Conservation (phyloP, 2,329 filamentous ascomycete genomes). For the Verticillium isaacii region DNA sequence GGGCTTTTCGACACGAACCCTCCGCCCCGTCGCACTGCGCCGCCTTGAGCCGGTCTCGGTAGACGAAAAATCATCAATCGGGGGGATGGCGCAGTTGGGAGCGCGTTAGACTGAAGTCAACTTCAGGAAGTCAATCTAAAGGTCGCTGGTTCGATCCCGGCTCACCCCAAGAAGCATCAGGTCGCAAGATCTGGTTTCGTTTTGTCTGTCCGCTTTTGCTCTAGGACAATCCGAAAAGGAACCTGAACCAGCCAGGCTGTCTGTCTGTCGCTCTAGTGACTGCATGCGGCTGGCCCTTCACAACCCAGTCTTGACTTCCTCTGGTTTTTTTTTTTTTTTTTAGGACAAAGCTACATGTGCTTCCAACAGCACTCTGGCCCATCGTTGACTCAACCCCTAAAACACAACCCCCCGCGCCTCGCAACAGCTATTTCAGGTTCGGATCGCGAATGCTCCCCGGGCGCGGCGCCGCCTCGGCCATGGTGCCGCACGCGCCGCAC, state of each 20-base stretch:
- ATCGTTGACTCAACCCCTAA: no score
- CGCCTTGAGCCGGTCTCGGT: background rate
- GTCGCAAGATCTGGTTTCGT: background rate
- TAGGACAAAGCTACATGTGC: no score
- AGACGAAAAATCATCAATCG: background rate
- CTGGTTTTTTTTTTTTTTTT: no score
- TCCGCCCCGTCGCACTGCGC: background rate
- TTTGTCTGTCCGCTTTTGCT: background rate
- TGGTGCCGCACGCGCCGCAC: slow-evolving; percentile 69
- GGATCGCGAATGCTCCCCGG: slow-evolving; percentile 55
- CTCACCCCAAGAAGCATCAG: background rate
- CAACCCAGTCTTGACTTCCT: no score
- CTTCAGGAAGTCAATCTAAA: background rate
- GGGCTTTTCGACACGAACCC: background rate
- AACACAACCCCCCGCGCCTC: no score
- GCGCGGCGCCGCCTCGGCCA: slow-evolving; percentile 68
- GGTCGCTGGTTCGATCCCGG: background rate
- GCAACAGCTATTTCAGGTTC: slow-evolving; percentile 36
- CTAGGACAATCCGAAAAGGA: no score
- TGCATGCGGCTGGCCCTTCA: no score
- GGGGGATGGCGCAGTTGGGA: background rate
- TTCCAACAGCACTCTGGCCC: no score
- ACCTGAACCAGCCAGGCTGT: no score
- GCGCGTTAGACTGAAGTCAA: background rate
- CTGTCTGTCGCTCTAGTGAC: no score